phyloP scores from a whole-genome alignment of 176 grass and related monocot species.

The Hsuehochloa calcarea region DNA sequence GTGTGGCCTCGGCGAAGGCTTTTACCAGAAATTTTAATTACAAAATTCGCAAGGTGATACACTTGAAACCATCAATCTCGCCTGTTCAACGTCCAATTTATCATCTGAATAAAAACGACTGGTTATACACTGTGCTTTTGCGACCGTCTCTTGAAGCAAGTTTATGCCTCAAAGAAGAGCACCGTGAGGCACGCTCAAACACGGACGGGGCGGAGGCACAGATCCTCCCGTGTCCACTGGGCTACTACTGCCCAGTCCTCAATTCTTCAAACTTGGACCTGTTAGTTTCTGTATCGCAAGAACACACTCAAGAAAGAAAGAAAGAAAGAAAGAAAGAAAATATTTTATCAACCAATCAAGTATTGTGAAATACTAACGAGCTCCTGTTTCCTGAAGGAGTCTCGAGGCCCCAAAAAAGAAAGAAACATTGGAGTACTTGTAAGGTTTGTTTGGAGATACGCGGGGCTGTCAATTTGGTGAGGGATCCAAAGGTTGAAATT shows the following conservation, averaged over 20 bases:
- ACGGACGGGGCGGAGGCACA: too few species aligned
- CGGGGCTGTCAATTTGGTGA: background rate
- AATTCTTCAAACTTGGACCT: too few species aligned
- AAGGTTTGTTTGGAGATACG: background rate
- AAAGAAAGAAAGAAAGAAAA: background rate
- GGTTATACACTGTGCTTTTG: too few species aligned
- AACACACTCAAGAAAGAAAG: background rate
- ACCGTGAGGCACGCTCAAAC: too few species aligned
- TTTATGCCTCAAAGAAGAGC: too few species aligned
- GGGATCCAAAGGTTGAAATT: slow-evolving; percentile 39
- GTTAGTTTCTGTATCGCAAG: background rate
- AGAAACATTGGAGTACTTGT: background rate
- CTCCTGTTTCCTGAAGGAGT: background rate
- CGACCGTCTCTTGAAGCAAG: background rate
- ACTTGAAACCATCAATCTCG: background rate
- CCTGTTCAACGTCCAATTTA: background rate
- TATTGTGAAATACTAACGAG: background rate
- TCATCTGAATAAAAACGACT: background rate
- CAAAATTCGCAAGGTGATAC: background rate
- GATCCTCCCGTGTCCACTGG: too few species aligned
- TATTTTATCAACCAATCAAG: background rate
- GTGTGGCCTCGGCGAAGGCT: background rate
- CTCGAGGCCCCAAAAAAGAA: background rate
- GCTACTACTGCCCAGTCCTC: too few species aligned
- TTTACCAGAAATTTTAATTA: background rate